Conservation (phyloP, 179 eudicot genomes). For the Beta macrorhiza region DNA sequence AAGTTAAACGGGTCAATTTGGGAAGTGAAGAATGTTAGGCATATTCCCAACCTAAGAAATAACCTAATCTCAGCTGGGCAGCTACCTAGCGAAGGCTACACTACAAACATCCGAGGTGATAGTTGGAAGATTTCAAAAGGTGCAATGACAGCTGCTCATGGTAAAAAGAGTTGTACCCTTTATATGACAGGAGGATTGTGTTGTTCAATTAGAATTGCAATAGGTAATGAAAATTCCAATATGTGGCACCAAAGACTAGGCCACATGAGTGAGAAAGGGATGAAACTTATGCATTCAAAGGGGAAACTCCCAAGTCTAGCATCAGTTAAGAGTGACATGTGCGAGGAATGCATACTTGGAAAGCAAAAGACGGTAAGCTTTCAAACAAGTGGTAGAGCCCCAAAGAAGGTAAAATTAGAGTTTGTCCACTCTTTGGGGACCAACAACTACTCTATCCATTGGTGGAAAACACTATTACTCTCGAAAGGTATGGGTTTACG, state of each 20-base stretch:
- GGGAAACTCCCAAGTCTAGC: neutral
- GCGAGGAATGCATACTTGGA: slow-evolving; percentile 4
- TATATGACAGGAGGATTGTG: too few species aligned
- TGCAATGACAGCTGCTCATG: too few species aligned
- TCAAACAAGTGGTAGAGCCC: neutral
- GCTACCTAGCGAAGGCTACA: too few species aligned
- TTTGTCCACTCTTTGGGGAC: neutral
- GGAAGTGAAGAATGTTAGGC: too few species aligned
- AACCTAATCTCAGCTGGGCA: neutral
- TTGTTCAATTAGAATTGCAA: too few species aligned
- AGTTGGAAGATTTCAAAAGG: too few species aligned
- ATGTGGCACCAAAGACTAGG: too few species aligned
- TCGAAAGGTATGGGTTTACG: neutral
- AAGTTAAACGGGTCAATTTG: neutral
- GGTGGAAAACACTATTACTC: neutral
- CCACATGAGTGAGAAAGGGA: slow-evolving; percentile 1
- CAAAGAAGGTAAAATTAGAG: neutral
- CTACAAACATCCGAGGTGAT: too few species aligned
- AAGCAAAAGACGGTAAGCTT: slow-evolving; percentile 9
- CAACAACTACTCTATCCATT: neutral
- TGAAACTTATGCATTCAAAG: neutral
- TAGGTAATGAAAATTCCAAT: too few species aligned
- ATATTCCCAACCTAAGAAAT: too few species aligned
- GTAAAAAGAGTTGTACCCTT: too few species aligned
- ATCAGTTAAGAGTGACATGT: neutral